Percentiles rank a stretch among this genome's conserved stretches.
Conservation (phyloP, 192 early-diverging fungal species). For the Coemansia asiatica region DNA sequence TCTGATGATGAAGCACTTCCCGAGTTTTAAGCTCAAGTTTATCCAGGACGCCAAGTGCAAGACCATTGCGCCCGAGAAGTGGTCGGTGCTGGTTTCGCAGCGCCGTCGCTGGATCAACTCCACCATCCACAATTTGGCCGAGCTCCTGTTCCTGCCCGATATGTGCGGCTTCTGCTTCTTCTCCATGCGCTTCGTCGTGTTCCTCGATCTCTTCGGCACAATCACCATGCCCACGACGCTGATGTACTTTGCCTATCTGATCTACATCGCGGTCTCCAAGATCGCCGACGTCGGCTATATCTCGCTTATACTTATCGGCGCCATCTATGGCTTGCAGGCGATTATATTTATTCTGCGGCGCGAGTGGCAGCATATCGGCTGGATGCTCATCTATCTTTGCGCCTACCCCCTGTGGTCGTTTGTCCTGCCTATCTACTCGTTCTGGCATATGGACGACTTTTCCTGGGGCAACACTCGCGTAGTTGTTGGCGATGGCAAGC, state of each 20-base stretch:
- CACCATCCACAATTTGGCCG: constrained; percentile 94
- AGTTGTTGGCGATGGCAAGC: constrained; percentile 68
- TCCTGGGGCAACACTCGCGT: constrained; percentile 96
- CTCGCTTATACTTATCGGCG: constrained; percentile 76
- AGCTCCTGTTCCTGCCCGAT: constrained; percentile 80
- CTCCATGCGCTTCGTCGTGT: constrained; percentile 97
- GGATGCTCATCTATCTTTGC: constrained; percentile 85
- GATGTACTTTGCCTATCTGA: constrained; percentile 78
- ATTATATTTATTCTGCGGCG: constrained; percentile 79
- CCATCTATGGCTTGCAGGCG: constrained; percentile 88
- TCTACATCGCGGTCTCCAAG: constrained; percentile 67
- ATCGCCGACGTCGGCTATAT: constrained; percentile 73
- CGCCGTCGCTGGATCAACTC: constrained; percentile 99
- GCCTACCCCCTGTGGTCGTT: constrained; percentile 89
- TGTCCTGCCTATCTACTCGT: constrained; percentile 92
- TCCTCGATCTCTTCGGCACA: constrained; percentile 89
- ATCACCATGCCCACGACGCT: constrained; percentile 79
- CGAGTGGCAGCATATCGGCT: constrained; percentile 77
- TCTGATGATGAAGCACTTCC: constrained; percentile 97
- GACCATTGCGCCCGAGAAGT: constrained; percentile 90
- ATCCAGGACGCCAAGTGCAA: constrained; percentile 85
- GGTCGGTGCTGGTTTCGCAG: constrained; percentile 88
- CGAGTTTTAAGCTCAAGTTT: constrained; percentile 90
- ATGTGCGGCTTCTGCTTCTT: constrained; percentile 98
- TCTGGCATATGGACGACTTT: constrained; percentile 99